These are phyloP conservation scores for Lumnitzera racemosa DNA, from an alignment of 345 rosid species.

Conservation along the genomic window DNA sequence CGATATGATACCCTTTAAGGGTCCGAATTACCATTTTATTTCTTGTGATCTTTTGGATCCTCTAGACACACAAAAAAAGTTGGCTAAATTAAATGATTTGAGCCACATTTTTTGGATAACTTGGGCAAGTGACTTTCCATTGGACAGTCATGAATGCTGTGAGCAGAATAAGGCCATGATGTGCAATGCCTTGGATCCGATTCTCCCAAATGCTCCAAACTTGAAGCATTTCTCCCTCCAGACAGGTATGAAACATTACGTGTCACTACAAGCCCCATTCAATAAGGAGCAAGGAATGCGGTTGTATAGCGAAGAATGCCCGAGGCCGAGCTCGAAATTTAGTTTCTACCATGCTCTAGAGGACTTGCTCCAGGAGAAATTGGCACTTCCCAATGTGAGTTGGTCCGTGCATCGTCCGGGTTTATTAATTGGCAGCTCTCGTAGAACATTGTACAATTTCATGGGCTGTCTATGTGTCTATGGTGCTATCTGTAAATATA, in stretches of 20 bases:
- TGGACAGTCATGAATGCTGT: slow-evolving; percentile 54
- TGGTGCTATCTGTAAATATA: slow-evolving; percentile 54
- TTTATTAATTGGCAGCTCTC: slow-evolving; percentile 63
- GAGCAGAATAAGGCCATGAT: slow-evolving; percentile 67
- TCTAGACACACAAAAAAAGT: slow-evolving; percentile 35
- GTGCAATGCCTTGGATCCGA: slow-evolving; percentile 48
- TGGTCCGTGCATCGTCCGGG: slow-evolving; percentile 92
- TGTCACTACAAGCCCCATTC: slow-evolving; percentile 29
- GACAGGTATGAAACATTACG: slow-evolving; percentile 83
- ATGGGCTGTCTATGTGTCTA: slow-evolving; percentile 76
- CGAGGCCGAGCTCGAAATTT: slow-evolving; percentile 24
- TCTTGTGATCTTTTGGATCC: slow-evolving; percentile 66
- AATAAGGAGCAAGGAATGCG: slow-evolving; percentile 6
- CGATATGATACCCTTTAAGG: slow-evolving; percentile 32
- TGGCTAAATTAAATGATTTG: slow-evolving; percentile 38
- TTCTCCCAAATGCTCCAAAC: slow-evolving; percentile 41
- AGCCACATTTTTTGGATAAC: slow-evolving; percentile 86
- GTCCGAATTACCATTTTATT: slow-evolving; percentile 48
- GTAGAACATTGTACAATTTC: slow-evolving; percentile 54
- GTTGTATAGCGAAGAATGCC: slow-evolving; percentile 52
- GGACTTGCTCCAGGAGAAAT: slow-evolving; percentile 57
- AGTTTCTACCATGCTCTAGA: slow-evolving; percentile 73
- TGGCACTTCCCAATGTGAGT: slow-evolving; percentile 27
- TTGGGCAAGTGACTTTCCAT: slow-evolving; percentile 59
- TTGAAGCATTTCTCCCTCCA: slow-evolving; percentile 76